Evolutionary conservation across 305 asterid genomes (phyloP), one percentile per base, ranked within the genome.

Genomic region (Fraxinus sp.): DNA sequence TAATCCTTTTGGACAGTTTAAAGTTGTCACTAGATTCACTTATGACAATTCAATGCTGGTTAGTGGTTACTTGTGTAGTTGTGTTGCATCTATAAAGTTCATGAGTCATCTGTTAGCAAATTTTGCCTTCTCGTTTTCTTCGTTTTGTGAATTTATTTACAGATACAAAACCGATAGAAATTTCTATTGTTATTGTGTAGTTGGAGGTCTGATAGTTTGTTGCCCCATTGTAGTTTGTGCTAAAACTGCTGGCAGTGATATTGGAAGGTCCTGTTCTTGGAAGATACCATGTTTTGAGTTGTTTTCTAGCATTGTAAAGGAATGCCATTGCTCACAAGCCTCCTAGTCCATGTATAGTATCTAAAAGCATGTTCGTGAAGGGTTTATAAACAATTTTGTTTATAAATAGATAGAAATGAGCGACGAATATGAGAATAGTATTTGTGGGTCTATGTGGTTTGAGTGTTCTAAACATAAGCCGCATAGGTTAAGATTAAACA

Each of bases 1-100:
- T 76, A 44, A 79, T 72, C 78, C 39, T 81, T 62, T 74, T 82
- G 37, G 62, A 16, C 41, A 35, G 44, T 46, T 66, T 10, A 79
- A 44, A 62, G 49, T 80, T 55, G 81, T 36, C 79, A 72, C 79
- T 84, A 77, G 83, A 78, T 62, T 80, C 75, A 30, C 64, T 28
- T 24, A 14, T 70, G 46, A 14, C 41, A 24, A 76, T 57, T 57
- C 68, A 18, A 57, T 57, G 68, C 11, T 80, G 78, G 62, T 76
- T 72, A 64, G 14, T 80, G 74, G 62, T 76, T 72, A 64, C 16
- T 10, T 62, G 70, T 30, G 33, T 30, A 76, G 55, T 10, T 62
- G 70, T 30, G 33, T 30, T 82, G 55, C 7, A 39, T 64, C 20
- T n/a, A 37, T 78, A n/a, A 52, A 70, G 70, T 76, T 59, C 30